Percentiles rank a stretch among this genome's conserved stretches.
phyloP scores from a whole-genome alignment of 192 early-diverging fungal species.

The Ambispora gerdemannii region DNA sequence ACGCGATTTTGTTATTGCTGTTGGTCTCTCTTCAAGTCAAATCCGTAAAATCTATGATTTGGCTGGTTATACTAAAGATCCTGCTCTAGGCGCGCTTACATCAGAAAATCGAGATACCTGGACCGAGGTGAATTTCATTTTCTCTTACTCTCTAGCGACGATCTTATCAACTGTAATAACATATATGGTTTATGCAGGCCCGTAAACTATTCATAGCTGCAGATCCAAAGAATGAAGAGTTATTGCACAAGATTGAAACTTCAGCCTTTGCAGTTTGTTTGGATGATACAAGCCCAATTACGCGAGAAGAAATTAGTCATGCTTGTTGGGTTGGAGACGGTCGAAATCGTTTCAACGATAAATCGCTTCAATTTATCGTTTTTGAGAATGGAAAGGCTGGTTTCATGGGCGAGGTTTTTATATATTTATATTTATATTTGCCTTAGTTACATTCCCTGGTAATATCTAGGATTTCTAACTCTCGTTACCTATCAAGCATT shows the following conservation, averaged over 20 bases:
- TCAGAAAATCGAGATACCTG: constrained; percentile 93
- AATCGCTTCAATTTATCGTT: constrained; percentile 93
- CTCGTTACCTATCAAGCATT: constrained; percentile 51
- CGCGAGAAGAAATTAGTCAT: constrained; percentile 81
- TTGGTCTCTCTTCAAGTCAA: constrained; percentile 44
- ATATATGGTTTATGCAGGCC: constrained; percentile 36
- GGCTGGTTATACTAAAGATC: constrained; percentile 65
- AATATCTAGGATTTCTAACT: neutral
- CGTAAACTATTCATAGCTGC: constrained; percentile 64
- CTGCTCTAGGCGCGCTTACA: constrained; percentile 83
- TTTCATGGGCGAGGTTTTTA: constrained; percentile 77
- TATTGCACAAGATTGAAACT: constrained; percentile 80
- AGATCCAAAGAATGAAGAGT: constrained; percentile 65
- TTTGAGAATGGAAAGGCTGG: constrained; percentile 97
- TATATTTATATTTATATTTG: neutral
- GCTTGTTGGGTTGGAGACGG: constrained; percentile 96
- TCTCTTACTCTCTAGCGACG: neutral
- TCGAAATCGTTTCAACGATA: constrained; percentile 97
- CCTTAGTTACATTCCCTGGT: neutral
- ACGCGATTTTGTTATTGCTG: too few relatives aligned
- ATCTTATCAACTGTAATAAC: constrained; percentile 18
- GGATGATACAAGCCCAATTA: constrained; percentile 83
- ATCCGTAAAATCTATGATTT: constrained; percentile 61
- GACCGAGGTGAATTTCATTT: constrained; percentile 61
- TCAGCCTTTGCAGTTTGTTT: constrained; percentile 87